phyloP scores from a whole-genome alignment of 2,329 filamentous ascomycete species.

The Atkinsonella hypoxylon region DNA sequence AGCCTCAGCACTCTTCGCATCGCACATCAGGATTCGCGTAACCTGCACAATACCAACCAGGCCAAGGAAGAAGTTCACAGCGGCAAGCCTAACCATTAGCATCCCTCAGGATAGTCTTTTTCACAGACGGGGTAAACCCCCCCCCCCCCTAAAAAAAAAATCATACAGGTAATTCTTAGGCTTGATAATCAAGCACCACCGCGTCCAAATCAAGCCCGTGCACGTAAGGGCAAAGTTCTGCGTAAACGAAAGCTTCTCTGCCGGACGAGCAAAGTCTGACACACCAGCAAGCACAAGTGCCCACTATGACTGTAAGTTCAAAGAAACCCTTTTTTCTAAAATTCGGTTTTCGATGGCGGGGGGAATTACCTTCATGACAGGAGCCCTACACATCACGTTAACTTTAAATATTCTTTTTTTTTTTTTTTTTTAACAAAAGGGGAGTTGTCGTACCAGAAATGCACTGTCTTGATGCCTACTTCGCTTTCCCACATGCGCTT shows the following conservation, averaged over 20 bases:
- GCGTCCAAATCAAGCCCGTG: conserved; percentile 93
- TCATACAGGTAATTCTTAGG: conserved; percentile 83
- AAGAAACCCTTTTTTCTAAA: no score
- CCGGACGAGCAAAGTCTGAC: conserved; percentile 82
- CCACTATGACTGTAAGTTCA: conserved; percentile 50
- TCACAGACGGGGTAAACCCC: no score
- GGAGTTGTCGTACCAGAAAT: conserved; percentile 85
- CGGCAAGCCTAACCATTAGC: conserved; percentile 52
- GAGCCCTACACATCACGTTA: conserved; percentile 49
- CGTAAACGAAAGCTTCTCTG: conserved; percentile 82
- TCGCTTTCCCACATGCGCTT: conserved; percentile 76
- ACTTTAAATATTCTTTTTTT: neutral
- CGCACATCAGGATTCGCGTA: conserved; percentile 59
- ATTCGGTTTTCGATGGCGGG: conserved; percentile 7
- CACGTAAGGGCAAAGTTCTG: conserved; percentile 84
- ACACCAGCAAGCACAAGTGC: conserved; percentile 83
- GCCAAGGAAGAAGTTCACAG: conserved; percentile 97
- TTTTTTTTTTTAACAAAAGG: no score
- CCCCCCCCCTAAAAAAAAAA: no score
- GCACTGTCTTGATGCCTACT: conserved; percentile 80
- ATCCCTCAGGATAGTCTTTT: no score
- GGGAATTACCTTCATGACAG: conserved; percentile 62
- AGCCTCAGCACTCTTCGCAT: conserved; percentile 38
- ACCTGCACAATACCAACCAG: conserved; percentile 76
- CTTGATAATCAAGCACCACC: conserved; percentile 96